Evolutionary conservation across 805 yeast species (phyloP), one percentile per base, ranked within the genome.

Genomic region (Wickerhamiella brachini): DNA sequence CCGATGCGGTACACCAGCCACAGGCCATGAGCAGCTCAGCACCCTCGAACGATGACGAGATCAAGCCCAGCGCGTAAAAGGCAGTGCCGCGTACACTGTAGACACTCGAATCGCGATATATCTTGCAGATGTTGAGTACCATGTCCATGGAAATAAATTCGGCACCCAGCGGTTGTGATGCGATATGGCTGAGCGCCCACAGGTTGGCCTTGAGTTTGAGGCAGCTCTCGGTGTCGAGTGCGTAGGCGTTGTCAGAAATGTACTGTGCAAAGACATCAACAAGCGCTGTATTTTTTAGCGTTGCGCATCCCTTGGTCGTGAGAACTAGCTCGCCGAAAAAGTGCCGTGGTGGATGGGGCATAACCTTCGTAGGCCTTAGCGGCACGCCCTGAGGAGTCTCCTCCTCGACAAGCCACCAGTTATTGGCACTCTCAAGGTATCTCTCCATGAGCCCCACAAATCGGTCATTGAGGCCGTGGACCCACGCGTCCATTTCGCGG

Each of bases 151-250:
- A 20, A 67, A 70, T 58, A 44, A 81, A 67, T 17, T 73, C 69
- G 17, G 83, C 79, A 0, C 97, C 97, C 49, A 74, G 68, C 9
- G 75, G 75, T 1, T 87, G 77, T 0, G 88, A 77, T 1, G 89
- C 89, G 29, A 89, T 79, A 59, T 81, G 80, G 0, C 96, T 97
- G 34, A 86, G 71, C 1, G 94, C 81, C 97, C 97, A 90, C 37
- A 90, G 59, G 34, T 83, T 77, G 10, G 89, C 85, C 61, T 85
- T 86, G 23, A 90, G 64, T 54, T 73, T 74, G 8, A 69, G 34
- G 18, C 70, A 53, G 18, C 67, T 65, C 6, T 71, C 71, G 5
- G 68, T 68, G 20, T 68, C 72, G 6, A 62, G 39, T 10, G 49
- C 44, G 15, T 55, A 58, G 3, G 49, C 51, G 7, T 55, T 58